Evolutionary conservation across 2,329 filamentous ascomycete species (phyloP).

Genomic region (Mariannaea sp.): DNA sequence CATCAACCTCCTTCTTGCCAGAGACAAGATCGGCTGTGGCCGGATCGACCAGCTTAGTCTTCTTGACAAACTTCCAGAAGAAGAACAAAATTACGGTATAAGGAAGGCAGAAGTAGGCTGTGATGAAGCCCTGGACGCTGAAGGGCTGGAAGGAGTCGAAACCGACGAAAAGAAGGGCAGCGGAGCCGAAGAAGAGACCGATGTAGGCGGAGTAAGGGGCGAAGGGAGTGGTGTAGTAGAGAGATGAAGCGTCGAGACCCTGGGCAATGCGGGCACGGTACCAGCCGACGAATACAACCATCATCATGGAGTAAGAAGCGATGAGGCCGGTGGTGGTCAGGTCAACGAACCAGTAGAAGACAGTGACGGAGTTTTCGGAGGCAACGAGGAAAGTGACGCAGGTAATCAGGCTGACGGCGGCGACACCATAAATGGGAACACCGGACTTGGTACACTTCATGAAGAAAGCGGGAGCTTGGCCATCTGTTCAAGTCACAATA

Average conservation of each 20-base stretch:
- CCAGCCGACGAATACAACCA: constrained; percentile 49
- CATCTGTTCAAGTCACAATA: constrained; percentile 35
- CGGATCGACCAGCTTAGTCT: constrained; percentile 52
- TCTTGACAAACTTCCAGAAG: constrained; percentile 41
- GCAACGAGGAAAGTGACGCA: constrained; percentile 57
- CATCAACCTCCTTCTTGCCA: constrained; percentile 69
- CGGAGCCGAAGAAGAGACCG: constrained; percentile 50
- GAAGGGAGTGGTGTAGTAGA: constrained; percentile 56
- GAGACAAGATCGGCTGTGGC: constrained; percentile 42
- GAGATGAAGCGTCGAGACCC: constrained; percentile 48
- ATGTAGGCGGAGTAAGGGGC: constrained; percentile 59
- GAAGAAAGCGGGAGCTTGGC: constrained; percentile 55
- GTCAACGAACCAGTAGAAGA: constrained; percentile 59
- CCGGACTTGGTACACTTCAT: constrained; percentile 62
- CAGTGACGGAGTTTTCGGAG: constrained; percentile 51
- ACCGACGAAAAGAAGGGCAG: constrained; percentile 60
- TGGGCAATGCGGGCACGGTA: constrained; percentile 56
- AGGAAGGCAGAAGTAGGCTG: constrained; percentile 58
- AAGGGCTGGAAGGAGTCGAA: constrained; percentile 61
- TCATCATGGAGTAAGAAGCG: constrained; percentile 58
- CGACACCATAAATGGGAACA: constrained; percentile 61
- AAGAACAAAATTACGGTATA: constrained; percentile 63
- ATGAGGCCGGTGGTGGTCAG: constrained; percentile 60
- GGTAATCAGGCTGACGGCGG: constrained; percentile 52
- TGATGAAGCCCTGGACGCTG: constrained; percentile 54